Evolutionary conservation across 108 stramenopile genomes (phyloP).

Genomic region (Discostella stelligeroides): DNA sequence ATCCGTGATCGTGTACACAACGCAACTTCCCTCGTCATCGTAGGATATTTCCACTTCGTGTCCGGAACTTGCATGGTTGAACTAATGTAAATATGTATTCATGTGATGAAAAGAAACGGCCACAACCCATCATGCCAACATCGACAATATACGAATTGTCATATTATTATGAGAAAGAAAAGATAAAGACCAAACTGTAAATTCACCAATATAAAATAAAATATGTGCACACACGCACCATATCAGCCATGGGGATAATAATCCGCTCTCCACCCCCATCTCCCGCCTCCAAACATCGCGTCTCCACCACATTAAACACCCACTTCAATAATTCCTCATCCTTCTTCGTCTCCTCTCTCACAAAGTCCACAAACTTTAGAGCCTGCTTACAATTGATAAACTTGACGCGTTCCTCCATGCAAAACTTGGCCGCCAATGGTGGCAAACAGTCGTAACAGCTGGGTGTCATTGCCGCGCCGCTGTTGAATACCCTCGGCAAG

Average conservation of each 20-base stretch:
- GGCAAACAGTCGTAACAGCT: slow-evolving; percentile 44
- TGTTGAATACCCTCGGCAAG: slow-evolving; percentile 48
- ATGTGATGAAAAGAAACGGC: no score
- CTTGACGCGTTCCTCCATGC: slow-evolving; percentile 44
- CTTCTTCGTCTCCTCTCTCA: slow-evolving; percentile 34
- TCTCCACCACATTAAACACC: slow-evolving; percentile 42
- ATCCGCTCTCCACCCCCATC: slow-evolving; percentile 45
- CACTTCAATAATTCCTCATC: slow-evolving; percentile 41
- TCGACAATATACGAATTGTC: background rate
- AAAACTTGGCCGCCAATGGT: slow-evolving; percentile 40
- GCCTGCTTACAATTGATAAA: slow-evolving; percentile 43
- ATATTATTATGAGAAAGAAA: background rate
- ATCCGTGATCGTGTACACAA: slow-evolving; percentile 50
- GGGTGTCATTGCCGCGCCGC: slow-evolving; percentile 57
- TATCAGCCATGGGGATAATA: slow-evolving; percentile 63
- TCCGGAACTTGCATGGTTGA: slow-evolving; percentile 57
- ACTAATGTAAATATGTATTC: no score
- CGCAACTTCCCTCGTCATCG: slow-evolving; percentile 60
- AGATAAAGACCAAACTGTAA: background rate
- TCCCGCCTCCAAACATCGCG: slow-evolving; percentile 19
- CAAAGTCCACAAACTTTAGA: slow-evolving; percentile 33
- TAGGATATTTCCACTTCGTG: slow-evolving; percentile 55
- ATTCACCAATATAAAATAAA: background rate
- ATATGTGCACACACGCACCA: slow-evolving; percentile 32
- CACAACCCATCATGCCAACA: background rate